A percentile compares a stretch with the other conserved stretches of the same genome.
Evolutionary conservation across 1,139 yeast species (phyloP).

Genomic region (Candida mesenterica): DNA sequence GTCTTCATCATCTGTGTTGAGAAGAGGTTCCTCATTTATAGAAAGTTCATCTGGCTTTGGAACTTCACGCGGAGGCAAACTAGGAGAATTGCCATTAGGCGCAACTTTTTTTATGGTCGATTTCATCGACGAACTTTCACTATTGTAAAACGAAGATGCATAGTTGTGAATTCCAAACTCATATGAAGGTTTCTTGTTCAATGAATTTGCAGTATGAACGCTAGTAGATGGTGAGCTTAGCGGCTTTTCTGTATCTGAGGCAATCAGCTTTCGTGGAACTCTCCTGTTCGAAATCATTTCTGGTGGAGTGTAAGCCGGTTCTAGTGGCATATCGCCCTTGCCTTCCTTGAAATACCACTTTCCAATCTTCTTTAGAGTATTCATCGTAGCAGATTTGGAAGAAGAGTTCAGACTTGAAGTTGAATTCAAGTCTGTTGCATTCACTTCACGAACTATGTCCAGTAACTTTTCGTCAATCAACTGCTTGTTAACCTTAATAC

Average conservation of each 20-base stretch:
- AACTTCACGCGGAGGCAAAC: slow-evolving; percentile 14
- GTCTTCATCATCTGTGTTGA: slow-evolving; percentile 4
- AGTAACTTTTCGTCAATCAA: not conserved
- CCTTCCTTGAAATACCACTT: slow-evolving; percentile 64
- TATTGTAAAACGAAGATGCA: slow-evolving; percentile 1
- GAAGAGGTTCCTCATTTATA: slow-evolving; percentile 1
- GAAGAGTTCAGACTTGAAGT: not conserved
- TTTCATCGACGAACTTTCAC: not conserved
- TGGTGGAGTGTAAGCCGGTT: slow-evolving; percentile 46
- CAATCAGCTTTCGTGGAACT: slow-evolving; percentile 26
- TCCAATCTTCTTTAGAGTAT: slow-evolving; percentile 59
- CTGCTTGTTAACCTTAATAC: not conserved
- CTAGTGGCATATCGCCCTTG: slow-evolving; percentile 17
- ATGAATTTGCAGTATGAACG: not conserved
- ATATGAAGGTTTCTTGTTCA: slow-evolving; percentile 12
- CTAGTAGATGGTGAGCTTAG: slow-evolving; percentile 3
- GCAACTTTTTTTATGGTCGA: not conserved
- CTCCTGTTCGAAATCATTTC: slow-evolving; percentile 66
- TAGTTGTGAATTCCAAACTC: slow-evolving; percentile 13
- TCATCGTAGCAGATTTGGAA: slow-evolving; percentile 16
- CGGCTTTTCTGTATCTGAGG: not conserved
- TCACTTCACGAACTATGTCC: not conserved
- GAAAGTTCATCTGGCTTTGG: not conserved
- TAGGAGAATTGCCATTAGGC: slow-evolving; percentile 5
- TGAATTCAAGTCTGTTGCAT: not conserved